Percentiles rank a stretch among this genome's conserved stretches.
phyloP scores from a whole-genome alignment of 192 early-diverging fungal genomes.

The Coemansia sp. region DNA sequence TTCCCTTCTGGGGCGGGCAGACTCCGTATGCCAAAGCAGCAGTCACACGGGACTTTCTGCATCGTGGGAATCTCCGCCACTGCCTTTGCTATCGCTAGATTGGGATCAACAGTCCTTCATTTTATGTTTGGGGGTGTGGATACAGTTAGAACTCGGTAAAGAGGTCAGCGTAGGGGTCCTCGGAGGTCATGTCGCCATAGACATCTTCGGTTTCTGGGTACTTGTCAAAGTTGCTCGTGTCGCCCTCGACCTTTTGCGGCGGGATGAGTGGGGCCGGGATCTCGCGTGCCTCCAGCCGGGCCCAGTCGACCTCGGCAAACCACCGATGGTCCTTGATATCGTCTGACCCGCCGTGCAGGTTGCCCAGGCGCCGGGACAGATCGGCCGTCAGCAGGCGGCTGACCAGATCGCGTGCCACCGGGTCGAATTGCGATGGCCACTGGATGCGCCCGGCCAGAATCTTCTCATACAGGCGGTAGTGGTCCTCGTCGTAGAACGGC shows the following conservation, averaged over 20 bases:
- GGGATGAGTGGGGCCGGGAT: slow-evolving; percentile 86
- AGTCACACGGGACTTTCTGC: slow-evolving; percentile 8
- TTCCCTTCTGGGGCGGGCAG: background rate
- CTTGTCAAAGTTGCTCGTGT: slow-evolving; percentile 90
- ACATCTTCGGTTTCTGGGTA: slow-evolving; percentile 89
- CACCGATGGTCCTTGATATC: slow-evolving; percentile 95
- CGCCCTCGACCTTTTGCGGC: slow-evolving; percentile 71
- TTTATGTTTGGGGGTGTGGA: too few relatives aligned
- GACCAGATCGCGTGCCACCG: slow-evolving; percentile 75
- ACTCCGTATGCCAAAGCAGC: background rate
- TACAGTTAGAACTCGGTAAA: slow-evolving; percentile 66
- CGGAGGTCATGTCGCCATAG: slow-evolving; percentile 66
- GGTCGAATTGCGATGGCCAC: slow-evolving; percentile 85
- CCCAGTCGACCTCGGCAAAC: slow-evolving; percentile 94
- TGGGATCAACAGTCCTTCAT: background rate
- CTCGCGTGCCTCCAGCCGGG: slow-evolving; percentile 60
- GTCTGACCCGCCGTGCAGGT: slow-evolving; percentile 71
- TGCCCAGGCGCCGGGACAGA: slow-evolving; percentile 80
- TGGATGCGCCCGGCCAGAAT: slow-evolving; percentile 76
- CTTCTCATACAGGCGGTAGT: slow-evolving; percentile 89
- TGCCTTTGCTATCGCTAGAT: too few relatives aligned
- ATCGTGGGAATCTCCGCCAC: too few relatives aligned
- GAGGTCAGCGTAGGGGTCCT: slow-evolving; percentile 66
- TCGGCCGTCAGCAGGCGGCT: slow-evolving; percentile 75
- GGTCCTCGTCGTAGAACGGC: slow-evolving; percentile 94